phyloP scores from a whole-genome alignment of 305 asterid genomes.

The Striga hermonthica region DNA sequence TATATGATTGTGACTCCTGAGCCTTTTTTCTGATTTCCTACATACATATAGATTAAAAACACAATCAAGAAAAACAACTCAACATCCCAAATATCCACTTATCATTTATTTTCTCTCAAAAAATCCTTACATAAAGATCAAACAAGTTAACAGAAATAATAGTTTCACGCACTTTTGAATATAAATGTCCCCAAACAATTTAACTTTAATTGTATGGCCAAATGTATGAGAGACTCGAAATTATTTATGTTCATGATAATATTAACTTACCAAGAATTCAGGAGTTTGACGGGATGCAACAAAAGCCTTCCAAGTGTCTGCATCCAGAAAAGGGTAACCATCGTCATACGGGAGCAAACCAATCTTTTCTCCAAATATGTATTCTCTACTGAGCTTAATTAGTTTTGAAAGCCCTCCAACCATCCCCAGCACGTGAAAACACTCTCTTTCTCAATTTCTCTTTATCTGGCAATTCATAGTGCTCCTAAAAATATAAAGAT shows the following conservation, averaged over 20 bases:
- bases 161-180: no score
- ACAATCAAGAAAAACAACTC: no score
- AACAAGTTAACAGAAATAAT: no score
- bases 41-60: no score
- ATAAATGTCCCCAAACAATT: no score
- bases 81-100: no score
- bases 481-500: neutral
- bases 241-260: neutral
- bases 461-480: neutral
- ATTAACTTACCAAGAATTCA: neutral
- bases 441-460: neutral
- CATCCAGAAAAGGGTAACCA: neutral
- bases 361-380: neutral
- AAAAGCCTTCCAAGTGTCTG: constrained; percentile 1
- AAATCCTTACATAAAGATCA: no score
- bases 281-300: neutral
- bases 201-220: no score
- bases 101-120: no score
- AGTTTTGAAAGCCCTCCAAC: neutral
- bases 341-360: neutral
- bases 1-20: no score
- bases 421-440: neutral
- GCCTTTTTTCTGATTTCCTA: no score
- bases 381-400: neutral
- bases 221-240: neutral